Evolutionary conservation across 371 early-diverging fungal species (phyloP).

Genomic region (Rhizomucor pusillus): DNA sequence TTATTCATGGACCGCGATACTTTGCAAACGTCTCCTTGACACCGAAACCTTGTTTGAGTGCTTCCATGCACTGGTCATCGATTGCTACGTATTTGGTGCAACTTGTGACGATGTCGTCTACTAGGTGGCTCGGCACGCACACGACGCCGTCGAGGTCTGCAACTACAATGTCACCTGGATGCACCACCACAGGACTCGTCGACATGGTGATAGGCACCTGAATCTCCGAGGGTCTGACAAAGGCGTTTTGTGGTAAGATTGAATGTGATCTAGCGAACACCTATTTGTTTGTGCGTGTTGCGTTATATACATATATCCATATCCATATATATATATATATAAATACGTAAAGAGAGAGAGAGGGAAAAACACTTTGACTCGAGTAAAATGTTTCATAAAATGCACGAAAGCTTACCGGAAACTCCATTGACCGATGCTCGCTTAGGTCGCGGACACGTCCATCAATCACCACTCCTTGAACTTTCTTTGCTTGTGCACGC

Average conservation of each 20-base stretch:
- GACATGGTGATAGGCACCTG: conserved; percentile 62
- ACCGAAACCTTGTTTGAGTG: conserved; percentile 55
- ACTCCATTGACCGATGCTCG: conserved; percentile 59
- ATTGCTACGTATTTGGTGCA: conserved; percentile 54
- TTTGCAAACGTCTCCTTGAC: conserved; percentile 70
- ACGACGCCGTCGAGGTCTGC: conserved; percentile 82
- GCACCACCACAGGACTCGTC: conserved; percentile 50
- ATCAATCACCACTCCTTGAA: conserved; percentile 71
- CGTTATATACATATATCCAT: too few relatives aligned
- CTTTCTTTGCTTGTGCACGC: conserved; percentile 62
- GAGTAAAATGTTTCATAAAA: too few relatives aligned
- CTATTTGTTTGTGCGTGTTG: conserved; percentile 21
- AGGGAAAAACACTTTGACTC: neutral
- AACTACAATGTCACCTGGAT: conserved; percentile 73
- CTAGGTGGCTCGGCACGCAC: conserved; percentile 55
- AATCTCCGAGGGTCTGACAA: conserved; percentile 61
- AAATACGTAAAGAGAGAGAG: too few relatives aligned
- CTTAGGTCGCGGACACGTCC: conserved; percentile 74
- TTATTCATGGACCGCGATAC: conserved; percentile 40
- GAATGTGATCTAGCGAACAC: conserved; percentile 67
- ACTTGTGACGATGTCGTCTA: conserved; percentile 53
- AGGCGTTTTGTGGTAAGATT: conserved; percentile 67
- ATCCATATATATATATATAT: too few relatives aligned
- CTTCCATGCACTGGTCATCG: conserved; percentile 72
- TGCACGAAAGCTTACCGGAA: conserved; percentile 49